These are phyloP conservation scores for Leccinum fibrillosum DNA, from an alignment of 768 basidiomycete genomes.

Conservation along the genomic window DNA sequence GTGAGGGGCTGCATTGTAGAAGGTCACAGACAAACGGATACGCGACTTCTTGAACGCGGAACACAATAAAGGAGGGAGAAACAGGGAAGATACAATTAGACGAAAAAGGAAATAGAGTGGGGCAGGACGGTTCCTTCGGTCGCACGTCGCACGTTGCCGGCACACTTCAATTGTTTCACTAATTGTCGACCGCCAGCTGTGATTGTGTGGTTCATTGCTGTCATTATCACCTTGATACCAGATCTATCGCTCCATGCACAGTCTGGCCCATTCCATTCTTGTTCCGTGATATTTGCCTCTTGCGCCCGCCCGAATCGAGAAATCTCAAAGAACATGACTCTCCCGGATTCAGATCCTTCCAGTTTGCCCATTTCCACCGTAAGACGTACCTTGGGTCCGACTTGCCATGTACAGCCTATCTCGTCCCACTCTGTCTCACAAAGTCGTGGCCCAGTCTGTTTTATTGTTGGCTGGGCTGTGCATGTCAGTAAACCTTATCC, in stretches of 20 bases:
- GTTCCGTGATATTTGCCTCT: constrained; percentile 16
- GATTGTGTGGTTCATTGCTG: constrained; percentile 13
- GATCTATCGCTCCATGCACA: constrained; percentile 19
- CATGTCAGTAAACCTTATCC: constrained; percentile 22
- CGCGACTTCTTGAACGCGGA: constrained; percentile 25
- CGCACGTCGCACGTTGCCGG: constrained; percentile 27
- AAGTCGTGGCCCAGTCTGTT: constrained; percentile 7
- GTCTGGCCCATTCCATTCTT: constrained; percentile 6
- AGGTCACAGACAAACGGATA: constrained; percentile 19
- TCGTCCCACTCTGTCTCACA: constrained; percentile 4
- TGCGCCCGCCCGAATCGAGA: constrained; percentile 29
- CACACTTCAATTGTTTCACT: constrained; percentile 29
- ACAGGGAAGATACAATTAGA: constrained; percentile 35
- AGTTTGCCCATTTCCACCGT: constrained; percentile 1
- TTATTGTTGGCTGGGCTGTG: constrained; percentile 20
- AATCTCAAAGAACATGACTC: constrained; percentile 27
- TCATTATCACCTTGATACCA: constrained; percentile 14
- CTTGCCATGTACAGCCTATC: constrained; percentile 15
- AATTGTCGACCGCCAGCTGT: constrained; percentile 12
- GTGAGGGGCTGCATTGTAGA: constrained; percentile 31
- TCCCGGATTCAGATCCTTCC: constrained; percentile 20
- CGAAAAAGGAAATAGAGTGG: constrained; percentile 30
- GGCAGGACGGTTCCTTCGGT: constrained; percentile 8
- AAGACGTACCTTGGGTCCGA: constrained; percentile 3
- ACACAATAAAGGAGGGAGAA: constrained; percentile 35